A percentile compares a stretch with the other conserved stretches of the same genome.
These are phyloP conservation scores for Didymosphaeria variabile DNA, from an alignment of 2,329 filamentous ascomycete species.

Conservation along the genomic window DNA sequence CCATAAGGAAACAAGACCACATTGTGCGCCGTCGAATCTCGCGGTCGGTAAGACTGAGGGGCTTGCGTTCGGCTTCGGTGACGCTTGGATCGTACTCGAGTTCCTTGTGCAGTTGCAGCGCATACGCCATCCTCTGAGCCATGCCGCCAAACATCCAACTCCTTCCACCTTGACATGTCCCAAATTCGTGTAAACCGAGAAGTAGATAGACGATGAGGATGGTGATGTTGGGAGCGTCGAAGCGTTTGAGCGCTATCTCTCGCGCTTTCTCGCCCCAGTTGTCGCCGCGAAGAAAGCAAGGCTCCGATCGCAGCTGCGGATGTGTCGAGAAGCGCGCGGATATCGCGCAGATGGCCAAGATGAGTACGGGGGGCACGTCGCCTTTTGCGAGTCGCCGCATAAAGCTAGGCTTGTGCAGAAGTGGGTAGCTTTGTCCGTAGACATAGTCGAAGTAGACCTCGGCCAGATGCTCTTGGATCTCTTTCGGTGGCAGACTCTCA, in stretches of 20 bases:
- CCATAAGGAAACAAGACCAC: conserved; percentile 99
- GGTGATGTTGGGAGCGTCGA: conserved; percentile 95
- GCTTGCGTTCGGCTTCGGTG: conserved; percentile 66
- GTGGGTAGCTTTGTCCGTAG: conserved; percentile 92
- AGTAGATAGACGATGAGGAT: conserved; percentile 91
- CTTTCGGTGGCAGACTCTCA: conserved; percentile 82
- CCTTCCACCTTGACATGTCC: conserved; percentile 92
- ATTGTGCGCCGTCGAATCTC: conserved; percentile 93
- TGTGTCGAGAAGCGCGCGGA: conserved; percentile 95
- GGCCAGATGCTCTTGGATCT: conserved; percentile 90
- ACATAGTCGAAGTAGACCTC: conserved; percentile 96
- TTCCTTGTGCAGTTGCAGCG: conserved; percentile 90
- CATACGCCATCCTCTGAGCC: conserved; percentile 96
- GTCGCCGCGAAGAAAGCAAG: conserved; percentile 87
- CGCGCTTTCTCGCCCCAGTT: conserved; percentile 89
- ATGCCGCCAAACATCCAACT: conserved; percentile 97
- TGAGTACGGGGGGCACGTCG: conserved; percentile 85
- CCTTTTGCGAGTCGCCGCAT: conserved; percentile 86
- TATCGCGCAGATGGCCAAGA: conserved; percentile 93
- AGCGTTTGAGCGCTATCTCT: conserved; percentile 84
- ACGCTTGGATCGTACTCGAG: conserved; percentile 80
- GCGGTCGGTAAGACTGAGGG: conserved; percentile 87
- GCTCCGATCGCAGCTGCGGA: conserved; percentile 77
- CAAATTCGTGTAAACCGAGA: conserved; percentile 92
- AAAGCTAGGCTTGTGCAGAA: conserved; percentile 96